Conservation (phyloP, 1,284 basidiomycete genomes). For the Vanrija sp. region DNA sequence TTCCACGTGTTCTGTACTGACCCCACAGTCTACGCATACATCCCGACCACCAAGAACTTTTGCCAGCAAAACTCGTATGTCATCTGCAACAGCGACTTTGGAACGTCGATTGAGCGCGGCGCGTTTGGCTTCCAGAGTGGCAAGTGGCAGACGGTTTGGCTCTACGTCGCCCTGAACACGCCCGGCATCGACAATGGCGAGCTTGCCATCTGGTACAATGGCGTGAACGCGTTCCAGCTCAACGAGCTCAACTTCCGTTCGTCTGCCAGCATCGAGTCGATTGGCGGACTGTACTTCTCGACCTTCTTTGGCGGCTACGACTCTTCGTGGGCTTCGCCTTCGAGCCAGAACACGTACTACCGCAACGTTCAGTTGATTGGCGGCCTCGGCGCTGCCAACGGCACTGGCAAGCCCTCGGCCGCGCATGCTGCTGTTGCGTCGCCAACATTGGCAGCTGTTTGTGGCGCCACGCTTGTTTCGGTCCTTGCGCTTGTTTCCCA, state of each 20-base stretch:
- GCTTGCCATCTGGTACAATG: slow-evolving; percentile 46
- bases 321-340: slow-evolving; percentile 42
- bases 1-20: not conserved
- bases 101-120: slow-evolving; percentile 46
- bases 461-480: too few species aligned
- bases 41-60: slow-evolving; percentile 36
- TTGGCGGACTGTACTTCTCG: slow-evolving; percentile 47
- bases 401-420: slow-evolving; percentile 9
- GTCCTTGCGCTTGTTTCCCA: too few species aligned
- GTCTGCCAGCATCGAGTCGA: slow-evolving; percentile 23
- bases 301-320: slow-evolving; percentile 51
- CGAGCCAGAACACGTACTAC: slow-evolving; percentile 43
- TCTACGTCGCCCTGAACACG: slow-evolving; percentile 46
- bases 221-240: slow-evolving; percentile 38
- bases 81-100: slow-evolving; percentile 48
- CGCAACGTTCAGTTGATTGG: slow-evolving; percentile 41
- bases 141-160: slow-evolving; percentile 44
- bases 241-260: slow-evolving; percentile 42
- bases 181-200: slow-evolving; percentile 39
- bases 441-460: not conserved
- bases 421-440: not conserved
- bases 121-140: slow-evolving; percentile 41
- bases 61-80: slow-evolving; percentile 31
- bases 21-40: slow-evolving; percentile 47
- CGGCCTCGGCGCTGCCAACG: slow-evolving; percentile 30